Evolutionary conservation across 352 stramenopile genomes (phyloP), one percentile per base, ranked within the genome.

Genomic region (Lagenidium sp.): DNA sequence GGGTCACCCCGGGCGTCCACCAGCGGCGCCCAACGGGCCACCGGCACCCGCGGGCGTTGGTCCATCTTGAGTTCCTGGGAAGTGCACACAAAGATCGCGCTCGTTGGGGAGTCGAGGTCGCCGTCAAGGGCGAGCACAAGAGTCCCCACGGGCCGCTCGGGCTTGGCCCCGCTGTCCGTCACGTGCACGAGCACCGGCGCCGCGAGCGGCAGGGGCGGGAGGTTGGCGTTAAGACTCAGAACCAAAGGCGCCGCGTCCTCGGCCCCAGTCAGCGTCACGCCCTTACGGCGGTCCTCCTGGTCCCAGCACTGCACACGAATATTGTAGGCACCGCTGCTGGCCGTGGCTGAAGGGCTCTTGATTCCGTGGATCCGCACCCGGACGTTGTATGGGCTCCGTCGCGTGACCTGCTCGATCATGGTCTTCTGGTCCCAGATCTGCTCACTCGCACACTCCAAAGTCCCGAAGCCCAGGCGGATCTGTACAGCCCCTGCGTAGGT

Each of bases 401-500:
- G 65, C 37, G 75, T 77, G 23, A 83, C 65, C 18, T 71, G 57
- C 18, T 78, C 65, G 26, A 72, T 63, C 60, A 84, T 70, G 55
- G 48, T 47, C 31, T 69, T 64, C 36, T 81, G 52, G 51, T 80
- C 63, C 68, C 78, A 85, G 10, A 57, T 39, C 40, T 83, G 64
- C 6, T 49, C 42, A 10, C 64, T 69, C 6, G 68, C 73, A 4
- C 58, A 50, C 25, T 82, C 75, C n/a, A 66, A 57, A 1, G 66
- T 52, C 4, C 69, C 76, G 28, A 95, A 77, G n/a, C 74, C 80
- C 30, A 95, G 30, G 5, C 67, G 62, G 4, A 94, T 47, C 22
- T 91, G 56, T 19, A 85, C 60, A 24, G 69, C 82, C 18, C 83
- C 83, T 0, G 83, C 67, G 32, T 91, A 91, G 16, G 78, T 63